phyloP scores from a whole-genome alignment of 1,139 yeast genomes.

The Geotrichum candidum region DNA sequence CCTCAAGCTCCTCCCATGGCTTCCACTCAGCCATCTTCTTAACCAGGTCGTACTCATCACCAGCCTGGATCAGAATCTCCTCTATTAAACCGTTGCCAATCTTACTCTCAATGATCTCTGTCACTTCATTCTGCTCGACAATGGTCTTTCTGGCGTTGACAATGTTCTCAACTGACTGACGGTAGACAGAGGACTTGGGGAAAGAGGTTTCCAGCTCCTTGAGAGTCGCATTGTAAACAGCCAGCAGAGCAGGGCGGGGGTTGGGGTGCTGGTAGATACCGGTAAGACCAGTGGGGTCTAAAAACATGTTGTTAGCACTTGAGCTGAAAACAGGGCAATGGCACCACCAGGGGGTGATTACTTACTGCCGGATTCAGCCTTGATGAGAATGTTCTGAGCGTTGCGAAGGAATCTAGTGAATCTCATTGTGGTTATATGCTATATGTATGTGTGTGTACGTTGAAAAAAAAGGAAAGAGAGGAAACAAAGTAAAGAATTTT shows the following conservation, averaged over 20 bases:
- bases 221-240: conserved; percentile 67
- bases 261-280: conserved; percentile 76
- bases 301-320: not conserved
- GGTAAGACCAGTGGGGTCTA: conserved; percentile 64
- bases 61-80: conserved; percentile 76
- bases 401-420: conserved; percentile 36
- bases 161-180: conserved; percentile 67
- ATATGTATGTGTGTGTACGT: not conserved
- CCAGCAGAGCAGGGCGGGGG: conserved; percentile 73
- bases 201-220: conserved; percentile 51
- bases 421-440: conserved; percentile 35
- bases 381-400: conserved; percentile 55
- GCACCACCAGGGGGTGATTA: not conserved
- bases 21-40: conserved; percentile 63
- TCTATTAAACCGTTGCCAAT: conserved; percentile 83
- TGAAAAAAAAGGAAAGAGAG: not conserved
- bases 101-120: conserved; percentile 62
- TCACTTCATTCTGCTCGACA: conserved; percentile 58
- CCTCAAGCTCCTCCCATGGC: conserved; percentile 46
- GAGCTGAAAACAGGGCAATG: not conserved
- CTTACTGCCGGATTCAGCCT: conserved; percentile 52
- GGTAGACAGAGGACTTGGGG: conserved; percentile 68
- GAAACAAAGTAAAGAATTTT: not conserved
- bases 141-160: conserved; percentile 64
- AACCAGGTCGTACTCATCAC: conserved; percentile 69